Evolutionary conservation across 805 yeast species (phyloP), one percentile per base, ranked within the genome.

Genomic region (Wickerhamiella dianesei): DNA sequence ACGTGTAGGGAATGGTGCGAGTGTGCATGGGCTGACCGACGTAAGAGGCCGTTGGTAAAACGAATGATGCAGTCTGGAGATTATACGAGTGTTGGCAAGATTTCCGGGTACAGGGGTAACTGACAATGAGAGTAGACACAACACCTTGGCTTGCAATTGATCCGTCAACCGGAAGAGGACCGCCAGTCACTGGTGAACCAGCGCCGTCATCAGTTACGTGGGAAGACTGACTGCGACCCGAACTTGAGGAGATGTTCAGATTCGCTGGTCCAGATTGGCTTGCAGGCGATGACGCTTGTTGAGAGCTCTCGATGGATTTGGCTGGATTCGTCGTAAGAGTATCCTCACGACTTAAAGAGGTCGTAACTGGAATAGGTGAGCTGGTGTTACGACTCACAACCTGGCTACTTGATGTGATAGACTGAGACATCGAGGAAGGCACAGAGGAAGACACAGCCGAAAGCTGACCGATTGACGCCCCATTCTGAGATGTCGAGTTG

Each of bases 21-120:
- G 22, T 43, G 3, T 35, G 21, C 25, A 40, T n/a, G 16, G 43
- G 35, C 46, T 43, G 35, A 13, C 36, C 43, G 43, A 4, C 5
- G 35, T 35, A 16, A 4, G 18, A 35, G 18, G 41, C 16, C 18
- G 41, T 39, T 14, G 41, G 36, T 20, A 25, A 36, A 19, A 29
- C 16, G 17, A 25, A 35, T 8, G 36, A 8, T 5, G 40, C 42
- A 6, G 41, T 45, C 6, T 48, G 44, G 2, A 48, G 40, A 37
- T 21, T 25, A 6, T 35, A 18, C 2, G 48, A 45, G 9, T 39
- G 25, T n/a, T 35, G 43, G 25, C 52, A 48, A 3, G 25, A 14
- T 3, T 42, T 18, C 18, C 43, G 48, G 4, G 51, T 47, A 39
- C 56, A 53, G 9, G 47, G 53, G 6, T 45, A 47, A 2, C 52